Conservation (phyloP, 805 yeast species). For the Metschnikowia koreensis region DNA sequence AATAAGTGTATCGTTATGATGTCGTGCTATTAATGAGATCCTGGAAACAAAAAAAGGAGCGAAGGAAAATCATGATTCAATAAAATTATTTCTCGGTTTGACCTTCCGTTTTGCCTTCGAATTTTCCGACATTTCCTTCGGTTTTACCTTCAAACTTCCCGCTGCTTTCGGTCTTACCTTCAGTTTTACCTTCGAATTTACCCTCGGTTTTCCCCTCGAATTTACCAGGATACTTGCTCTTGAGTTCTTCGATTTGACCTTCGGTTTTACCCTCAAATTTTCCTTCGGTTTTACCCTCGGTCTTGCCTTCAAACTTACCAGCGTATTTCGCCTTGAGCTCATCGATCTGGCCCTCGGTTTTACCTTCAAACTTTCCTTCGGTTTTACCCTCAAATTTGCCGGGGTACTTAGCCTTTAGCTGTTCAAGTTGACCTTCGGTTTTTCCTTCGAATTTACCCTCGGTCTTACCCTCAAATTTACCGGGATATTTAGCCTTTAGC, state of each 20-base stretch:
- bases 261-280: conserved; percentile 7
- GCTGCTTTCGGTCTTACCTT: conserved; percentile 8
- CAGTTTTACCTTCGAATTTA: conserved; percentile 8
- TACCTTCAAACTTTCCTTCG: conserved; percentile 14
- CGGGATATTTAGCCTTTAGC: background rate
- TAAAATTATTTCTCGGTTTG: background rate
- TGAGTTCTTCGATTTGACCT: conserved; percentile 9
- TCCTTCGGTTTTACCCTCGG: conserved; percentile 11
- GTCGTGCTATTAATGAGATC: background rate
- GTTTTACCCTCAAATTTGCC: conserved; percentile 17
- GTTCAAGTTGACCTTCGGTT: too few species aligned
- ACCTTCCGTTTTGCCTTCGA: conserved; percentile 13
- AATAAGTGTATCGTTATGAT: too few species aligned
- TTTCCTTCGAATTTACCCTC: conserved; percentile 12
- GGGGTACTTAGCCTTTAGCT: background rate
- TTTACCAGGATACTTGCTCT: conserved; percentile 13
- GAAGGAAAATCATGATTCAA: background rate
- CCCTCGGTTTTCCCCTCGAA: conserved; percentile 10
- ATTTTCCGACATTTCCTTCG: conserved; percentile 8
- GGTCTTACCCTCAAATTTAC: conserved; percentile 10
- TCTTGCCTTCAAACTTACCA: conserved; percentile 14
- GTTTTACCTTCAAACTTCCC: conserved; percentile 10
- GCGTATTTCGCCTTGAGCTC: too few species aligned
- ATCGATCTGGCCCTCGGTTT: conserved; percentile 8
- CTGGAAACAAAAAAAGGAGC: background rate